Percentiles rank a stretch among this genome's conserved stretches.
These are phyloP conservation scores for Phytopythium vexans DNA, from an alignment of 352 stramenopile genomes.

Conservation along the genomic window DNA sequence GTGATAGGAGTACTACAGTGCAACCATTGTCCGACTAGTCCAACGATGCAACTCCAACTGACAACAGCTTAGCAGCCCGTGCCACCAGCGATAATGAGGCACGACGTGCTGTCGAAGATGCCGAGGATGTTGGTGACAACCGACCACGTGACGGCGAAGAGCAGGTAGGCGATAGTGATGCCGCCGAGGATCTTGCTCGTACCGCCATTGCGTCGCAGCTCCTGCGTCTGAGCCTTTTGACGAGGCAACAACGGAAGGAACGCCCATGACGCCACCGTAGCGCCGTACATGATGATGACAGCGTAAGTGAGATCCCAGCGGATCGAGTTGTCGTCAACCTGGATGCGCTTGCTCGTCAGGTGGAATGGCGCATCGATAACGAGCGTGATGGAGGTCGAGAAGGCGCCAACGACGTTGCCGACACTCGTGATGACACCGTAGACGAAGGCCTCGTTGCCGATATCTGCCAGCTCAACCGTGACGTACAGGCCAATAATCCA, in stretches of 20 bases:
- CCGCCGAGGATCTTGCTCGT: constrained; percentile 33
- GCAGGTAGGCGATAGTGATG: constrained; percentile 25
- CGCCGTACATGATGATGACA: constrained; percentile 30
- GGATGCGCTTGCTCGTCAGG: constrained; percentile 26
- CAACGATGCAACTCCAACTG: too few species aligned
- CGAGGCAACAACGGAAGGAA: constrained; percentile 36
- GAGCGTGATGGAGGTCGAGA: constrained; percentile 46
- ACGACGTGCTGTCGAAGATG: constrained; percentile 38
- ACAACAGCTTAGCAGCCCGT: constrained; percentile 32
- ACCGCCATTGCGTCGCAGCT: constrained; percentile 26
- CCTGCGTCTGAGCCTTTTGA: constrained; percentile 45
- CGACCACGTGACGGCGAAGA: constrained; percentile 42
- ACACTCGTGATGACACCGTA: constrained; percentile 39
- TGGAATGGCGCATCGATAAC: constrained; percentile 47
- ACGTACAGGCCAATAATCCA: constrained; percentile 49
- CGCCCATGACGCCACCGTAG: constrained; percentile 28
- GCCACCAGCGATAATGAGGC: constrained; percentile 36
- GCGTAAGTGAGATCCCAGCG: constrained; percentile 32
- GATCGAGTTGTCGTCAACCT: constrained; percentile 26
- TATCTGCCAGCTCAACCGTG: constrained; percentile 47
- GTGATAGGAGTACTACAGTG: too few species aligned
- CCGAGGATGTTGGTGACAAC: constrained; percentile 50
- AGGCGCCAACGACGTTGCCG: constrained; percentile 29
- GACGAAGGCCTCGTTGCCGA: constrained; percentile 38
- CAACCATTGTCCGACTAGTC: too few species aligned